These are phyloP conservation scores for Spathaspora sp. DNA, from an alignment of 1,139 yeast genomes.

Conservation along the genomic window DNA sequence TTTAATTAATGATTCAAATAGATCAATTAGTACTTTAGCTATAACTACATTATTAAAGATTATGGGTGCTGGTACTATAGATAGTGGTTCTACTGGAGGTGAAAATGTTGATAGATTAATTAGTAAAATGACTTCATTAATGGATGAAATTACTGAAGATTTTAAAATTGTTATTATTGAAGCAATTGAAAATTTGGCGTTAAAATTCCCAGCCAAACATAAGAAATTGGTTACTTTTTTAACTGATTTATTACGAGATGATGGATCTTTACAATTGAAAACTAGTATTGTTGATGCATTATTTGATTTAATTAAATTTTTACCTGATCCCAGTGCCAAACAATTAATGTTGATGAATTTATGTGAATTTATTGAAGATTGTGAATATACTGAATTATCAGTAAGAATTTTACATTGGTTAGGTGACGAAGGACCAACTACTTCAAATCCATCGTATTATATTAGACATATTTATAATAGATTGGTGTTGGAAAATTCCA, in stretches of 20 bases:
- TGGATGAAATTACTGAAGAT: conserved; percentile 94
- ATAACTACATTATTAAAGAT: conserved; percentile 94
- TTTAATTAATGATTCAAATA: conserved; percentile 81
- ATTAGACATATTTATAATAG: conserved; percentile 96
- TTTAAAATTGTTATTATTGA: conserved; percentile 93
- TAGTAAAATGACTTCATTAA: conserved; percentile 81
- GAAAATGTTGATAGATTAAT: conserved; percentile 88
- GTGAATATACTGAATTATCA: conserved; percentile 91
- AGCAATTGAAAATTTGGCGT: conserved; percentile 87
- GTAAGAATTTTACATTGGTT: conserved; percentile 87
- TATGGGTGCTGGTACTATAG: conserved; percentile 68
- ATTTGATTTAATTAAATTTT: conserved; percentile 81
- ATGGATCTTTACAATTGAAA: conserved; percentile 84
- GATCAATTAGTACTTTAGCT: conserved; percentile 97
- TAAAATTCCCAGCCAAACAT: conserved; percentile 91
- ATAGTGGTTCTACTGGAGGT: conserved; percentile 31
- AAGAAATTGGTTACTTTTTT: conserved; percentile 79
- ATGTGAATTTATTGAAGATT: conserved; percentile 97
- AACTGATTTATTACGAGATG: conserved; percentile 83
- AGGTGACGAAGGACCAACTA: conserved; percentile 92
- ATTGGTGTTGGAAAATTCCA: conserved; percentile 91
- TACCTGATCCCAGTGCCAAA: conserved; percentile 72
- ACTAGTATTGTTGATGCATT: conserved; percentile 88
- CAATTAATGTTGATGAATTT: conserved; percentile 83
- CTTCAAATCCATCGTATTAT: conserved; percentile 83